Conservation (phyloP, 345 rosid genomes). For the Salix udensis region DNA sequence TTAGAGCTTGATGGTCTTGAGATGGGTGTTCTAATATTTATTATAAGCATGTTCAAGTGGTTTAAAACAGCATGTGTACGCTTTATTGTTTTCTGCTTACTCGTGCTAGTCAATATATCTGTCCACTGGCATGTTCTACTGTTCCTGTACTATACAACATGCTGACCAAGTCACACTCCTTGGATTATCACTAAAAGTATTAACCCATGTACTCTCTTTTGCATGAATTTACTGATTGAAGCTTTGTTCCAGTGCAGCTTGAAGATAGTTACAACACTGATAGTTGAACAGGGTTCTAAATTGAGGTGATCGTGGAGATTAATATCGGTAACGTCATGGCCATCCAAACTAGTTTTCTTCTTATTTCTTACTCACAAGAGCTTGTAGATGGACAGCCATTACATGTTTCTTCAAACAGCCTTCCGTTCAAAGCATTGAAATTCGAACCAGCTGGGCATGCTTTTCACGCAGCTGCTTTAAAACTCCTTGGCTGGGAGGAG, state of each 20-base stretch:
- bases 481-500: slow-evolving; percentile 68
- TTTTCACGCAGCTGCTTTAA: slow-evolving; percentile 82
- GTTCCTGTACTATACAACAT: neutral
- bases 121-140: neutral
- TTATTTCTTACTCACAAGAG: slow-evolving; percentile 70
- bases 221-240: neutral
- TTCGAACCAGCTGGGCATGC: slow-evolving; percentile 94
- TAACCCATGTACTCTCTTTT: neutral
- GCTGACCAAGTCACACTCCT: neutral
- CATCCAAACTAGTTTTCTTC: slow-evolving; percentile 34
- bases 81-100: neutral
- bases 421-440: slow-evolving; percentile 68
- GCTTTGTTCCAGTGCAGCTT: neutral
- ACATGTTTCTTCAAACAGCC: slow-evolving; percentile 67
- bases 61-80: neutral
- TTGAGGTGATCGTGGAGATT: slow-evolving; percentile 4
- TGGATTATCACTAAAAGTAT: neutral
- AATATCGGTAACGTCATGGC: slow-evolving; percentile 24
- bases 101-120: neutral
- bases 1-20: no score
- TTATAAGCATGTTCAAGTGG: neutral
- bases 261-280: neutral
- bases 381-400: slow-evolving; percentile 73
- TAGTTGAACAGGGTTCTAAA: neutral
- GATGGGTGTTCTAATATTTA: neutral